Percentiles rank a stretch among this genome's conserved stretches.
phyloP scores from a whole-genome alignment of 2,329 filamentous ascomycete genomes.

The Hymenoscyphus linearis region DNA sequence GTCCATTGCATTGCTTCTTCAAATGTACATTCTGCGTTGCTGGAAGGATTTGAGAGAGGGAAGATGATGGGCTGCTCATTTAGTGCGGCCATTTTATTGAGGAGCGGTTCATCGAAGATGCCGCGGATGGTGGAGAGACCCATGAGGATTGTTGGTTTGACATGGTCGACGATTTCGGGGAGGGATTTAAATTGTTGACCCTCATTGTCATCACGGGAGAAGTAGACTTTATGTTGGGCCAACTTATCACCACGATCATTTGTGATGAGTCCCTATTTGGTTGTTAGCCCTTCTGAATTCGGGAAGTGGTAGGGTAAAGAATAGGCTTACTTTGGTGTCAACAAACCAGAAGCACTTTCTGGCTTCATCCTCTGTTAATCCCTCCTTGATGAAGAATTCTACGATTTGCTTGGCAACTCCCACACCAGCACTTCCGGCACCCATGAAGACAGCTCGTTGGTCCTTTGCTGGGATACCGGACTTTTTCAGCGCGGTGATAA shows the following conservation, averaged over 20 bases:
- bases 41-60: slow-evolving; percentile 79
- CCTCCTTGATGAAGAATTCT: slow-evolving; percentile 62
- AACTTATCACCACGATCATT: slow-evolving; percentile 65
- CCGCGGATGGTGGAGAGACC: slow-evolving; percentile 75
- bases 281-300: slow-evolving; percentile 4
- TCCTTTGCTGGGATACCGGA: slow-evolving; percentile 61
- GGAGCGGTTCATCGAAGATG: slow-evolving; percentile 67
- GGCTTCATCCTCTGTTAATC: slow-evolving; percentile 66
- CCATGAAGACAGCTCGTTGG: slow-evolving; percentile 69
- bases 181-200: slow-evolving; percentile 50
- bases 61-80: slow-evolving; percentile 68
- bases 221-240: slow-evolving; percentile 53
- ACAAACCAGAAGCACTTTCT: slow-evolving; percentile 68
- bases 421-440: slow-evolving; percentile 73
- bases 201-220: slow-evolving; percentile 34
- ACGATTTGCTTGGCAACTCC: slow-evolving; percentile 84
- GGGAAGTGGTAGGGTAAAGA: not conserved
- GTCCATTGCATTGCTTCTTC: slow-evolving; percentile 74
- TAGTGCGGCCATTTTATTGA: slow-evolving; percentile 69
- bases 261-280: slow-evolving; percentile 58
- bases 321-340: slow-evolving; percentile 44
- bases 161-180: slow-evolving; percentile 59
- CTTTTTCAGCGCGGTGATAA: slow-evolving; percentile 69
- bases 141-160: slow-evolving; percentile 76
- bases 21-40: slow-evolving; percentile 75